Evolutionary conservation across 345 rosid genomes (phyloP), one percentile per base, ranked within the genome.

Genomic region (Eucalyptus decipiens): DNA sequence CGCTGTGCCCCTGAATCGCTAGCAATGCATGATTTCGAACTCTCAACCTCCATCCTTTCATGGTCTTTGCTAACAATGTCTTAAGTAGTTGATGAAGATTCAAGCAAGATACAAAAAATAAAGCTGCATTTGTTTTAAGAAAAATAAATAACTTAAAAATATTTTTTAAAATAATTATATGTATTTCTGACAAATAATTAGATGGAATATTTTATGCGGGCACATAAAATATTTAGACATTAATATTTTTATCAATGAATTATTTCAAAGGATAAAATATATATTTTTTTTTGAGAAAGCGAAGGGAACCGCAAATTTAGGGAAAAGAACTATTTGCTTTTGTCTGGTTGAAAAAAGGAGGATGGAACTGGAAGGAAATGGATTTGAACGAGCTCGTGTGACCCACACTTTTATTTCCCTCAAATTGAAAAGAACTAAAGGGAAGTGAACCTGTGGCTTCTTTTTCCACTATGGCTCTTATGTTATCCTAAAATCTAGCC

Each of bases 91-190:
- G 2, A 58, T 28, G n/a, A 60, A 12, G 16, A 28, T 13, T 60
- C 16, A 28, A 60, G 32, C 7, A 60, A 28, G 28, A 60, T 6
- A 28, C 1, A 2, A 26, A 26, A 10, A 60, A 5, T 28, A 28
- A 28, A 24, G 3, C 1, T 56, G 8, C 4, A 26, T 60, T 60
- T 12, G 0, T 28, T 60, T 28, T 1, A 0, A 2, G n/a, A 60
- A 60, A 60, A 11, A 28, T 28, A 28, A 60, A 11, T 60, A 1
- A 60, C 1, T 28, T 60, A 6, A 5, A 56, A 24, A 9, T 56
- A 56, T 9, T 56, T 56, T 52, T 19, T 0, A 3, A 51, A 51
- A 52, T 52, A 52, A 19, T 19, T 52, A 19, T 52, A 0, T 52
- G 0, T 52, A 0, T 3, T 18, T 4, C 56, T 52, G 19, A 52